These are phyloP conservation scores for Thyridium curvatum DNA, from an alignment of 2,329 filamentous ascomycete genomes.

Conservation along the genomic window DNA sequence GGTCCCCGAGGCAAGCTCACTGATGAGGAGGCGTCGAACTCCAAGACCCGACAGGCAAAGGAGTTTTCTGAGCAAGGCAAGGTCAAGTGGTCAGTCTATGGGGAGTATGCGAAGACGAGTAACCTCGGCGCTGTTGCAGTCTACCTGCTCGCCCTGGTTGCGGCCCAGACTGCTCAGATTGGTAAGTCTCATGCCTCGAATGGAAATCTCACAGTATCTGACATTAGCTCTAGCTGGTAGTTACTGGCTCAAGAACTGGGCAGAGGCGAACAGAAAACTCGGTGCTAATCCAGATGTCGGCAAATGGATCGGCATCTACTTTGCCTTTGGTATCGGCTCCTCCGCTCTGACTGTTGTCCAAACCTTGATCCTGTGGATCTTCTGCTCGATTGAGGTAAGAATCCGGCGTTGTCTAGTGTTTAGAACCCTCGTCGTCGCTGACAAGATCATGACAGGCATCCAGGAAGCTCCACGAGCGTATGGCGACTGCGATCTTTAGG, in stretches of 20 bases:
- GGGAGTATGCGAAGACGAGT: conserved; percentile 90
- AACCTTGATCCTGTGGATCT: conserved; percentile 96
- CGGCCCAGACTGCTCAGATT: conserved; percentile 76
- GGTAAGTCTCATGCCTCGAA: conserved; percentile 54
- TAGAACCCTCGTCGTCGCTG: background rate
- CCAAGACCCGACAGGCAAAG: conserved; percentile 79
- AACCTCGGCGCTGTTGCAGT: conserved; percentile 78
- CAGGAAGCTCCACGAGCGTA: conserved; percentile 90
- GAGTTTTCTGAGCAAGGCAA: conserved; percentile 92
- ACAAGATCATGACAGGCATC: conserved; percentile 56
- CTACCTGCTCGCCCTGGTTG: conserved; percentile 71
- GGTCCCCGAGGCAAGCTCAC: conserved; percentile 77
- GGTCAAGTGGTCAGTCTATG: conserved; percentile 91
- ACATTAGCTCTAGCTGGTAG: conserved; percentile 52
- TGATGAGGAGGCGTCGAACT: conserved; percentile 72
- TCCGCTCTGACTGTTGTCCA: conserved; percentile 82
- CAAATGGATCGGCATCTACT: conserved; percentile 92
- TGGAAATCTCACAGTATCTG: conserved; percentile 1
- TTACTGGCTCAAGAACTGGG: conserved; percentile 92
- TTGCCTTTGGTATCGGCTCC: conserved; percentile 85
- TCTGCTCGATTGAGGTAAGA: conserved; percentile 91
- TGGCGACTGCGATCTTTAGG: conserved; percentile 95
- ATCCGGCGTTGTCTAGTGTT: background rate
- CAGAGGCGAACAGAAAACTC: conserved; percentile 65
- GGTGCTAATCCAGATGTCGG: conserved; percentile 70